These are phyloP conservation scores for Euphorbia lathyris DNA, from an alignment of 345 rosid genomes.

Conservation along the genomic window DNA sequence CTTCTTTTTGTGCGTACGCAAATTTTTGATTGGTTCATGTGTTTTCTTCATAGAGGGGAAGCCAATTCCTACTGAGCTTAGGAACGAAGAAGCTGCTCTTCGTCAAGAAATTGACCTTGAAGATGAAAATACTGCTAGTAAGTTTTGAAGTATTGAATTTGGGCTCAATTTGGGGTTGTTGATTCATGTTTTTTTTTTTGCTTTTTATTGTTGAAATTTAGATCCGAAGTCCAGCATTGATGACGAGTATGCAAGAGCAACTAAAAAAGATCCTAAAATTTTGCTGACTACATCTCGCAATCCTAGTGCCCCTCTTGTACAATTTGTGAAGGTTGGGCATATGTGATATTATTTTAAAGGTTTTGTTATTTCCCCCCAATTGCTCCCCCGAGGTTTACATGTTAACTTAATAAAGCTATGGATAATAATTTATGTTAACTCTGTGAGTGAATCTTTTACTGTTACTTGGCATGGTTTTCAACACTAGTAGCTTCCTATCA, in stretches of 20 bases:
- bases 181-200: too few relatives aligned
- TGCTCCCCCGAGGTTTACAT: too few relatives aligned
- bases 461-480: too few relatives aligned
- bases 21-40: background rate
- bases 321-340: slow-evolving; percentile 68
- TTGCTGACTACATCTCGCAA: slow-evolving; percentile 79
- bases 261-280: slow-evolving; percentile 68
- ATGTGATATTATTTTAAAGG: too few relatives aligned
- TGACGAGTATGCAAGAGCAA: slow-evolving; percentile 80
- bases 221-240: slow-evolving; percentile 77
- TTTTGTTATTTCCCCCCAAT: too few relatives aligned
- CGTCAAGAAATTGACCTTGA: slow-evolving; percentile 87
- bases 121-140: slow-evolving; percentile 69
- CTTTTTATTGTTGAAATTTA: slow-evolving; percentile 15
- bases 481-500: too few relatives aligned
- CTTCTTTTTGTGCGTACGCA: background rate
- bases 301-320: slow-evolving; percentile 79
- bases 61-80: slow-evolving; percentile 87
- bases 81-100: slow-evolving; percentile 77
- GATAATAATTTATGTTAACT: too few relatives aligned
- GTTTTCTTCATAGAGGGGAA: slow-evolving; percentile 58
- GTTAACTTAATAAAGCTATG: too few relatives aligned
- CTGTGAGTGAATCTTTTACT: too few relatives aligned
- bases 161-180: too few relatives aligned
- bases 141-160: background rate